Conservation (phyloP, 2,329 filamentous ascomycete species). For the Fonsecaea nubica region DNA sequence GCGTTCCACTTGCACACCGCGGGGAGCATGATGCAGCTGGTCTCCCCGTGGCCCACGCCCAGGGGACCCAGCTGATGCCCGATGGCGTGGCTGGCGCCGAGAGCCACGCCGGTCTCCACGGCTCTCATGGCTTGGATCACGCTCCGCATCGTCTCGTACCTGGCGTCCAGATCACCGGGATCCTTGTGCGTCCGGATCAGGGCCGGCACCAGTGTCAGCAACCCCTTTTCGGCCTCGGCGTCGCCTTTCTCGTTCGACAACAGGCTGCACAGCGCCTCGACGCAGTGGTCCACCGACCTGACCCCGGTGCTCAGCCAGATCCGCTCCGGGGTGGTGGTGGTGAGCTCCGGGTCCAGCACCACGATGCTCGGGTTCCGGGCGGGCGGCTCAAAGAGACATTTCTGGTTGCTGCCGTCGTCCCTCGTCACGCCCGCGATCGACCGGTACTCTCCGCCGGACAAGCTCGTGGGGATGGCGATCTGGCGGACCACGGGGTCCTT, state of each 20-base stretch:
- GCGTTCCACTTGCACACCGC: slow-evolving; percentile 64
- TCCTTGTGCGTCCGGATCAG: slow-evolving; percentile 52
- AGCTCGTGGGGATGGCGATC: slow-evolving; percentile 51
- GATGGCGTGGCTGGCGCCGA: slow-evolving; percentile 61
- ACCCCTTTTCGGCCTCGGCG: slow-evolving; percentile 47
- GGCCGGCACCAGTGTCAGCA: slow-evolving; percentile 52
- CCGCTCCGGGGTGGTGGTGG: slow-evolving; percentile 57
- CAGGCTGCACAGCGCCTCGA: slow-evolving; percentile 61
- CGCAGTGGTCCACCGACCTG: slow-evolving; percentile 63
- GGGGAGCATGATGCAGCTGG: slow-evolving; percentile 63
- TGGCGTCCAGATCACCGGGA: slow-evolving; percentile 49
- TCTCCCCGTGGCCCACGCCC: slow-evolving; percentile 67
- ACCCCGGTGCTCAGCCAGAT: slow-evolving; percentile 67
- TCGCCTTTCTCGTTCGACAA: slow-evolving; percentile 47
- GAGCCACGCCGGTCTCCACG: slow-evolving; percentile 49
- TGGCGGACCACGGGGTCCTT: slow-evolving; percentile 26
- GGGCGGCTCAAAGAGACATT: slow-evolving; percentile 45
- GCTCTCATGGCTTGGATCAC: slow-evolving; percentile 62
- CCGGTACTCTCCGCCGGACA: slow-evolving; percentile 53
- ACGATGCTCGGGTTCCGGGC: slow-evolving; percentile 58
- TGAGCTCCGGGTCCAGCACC: slow-evolving; percentile 63
- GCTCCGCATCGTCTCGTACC: slow-evolving; percentile 58
- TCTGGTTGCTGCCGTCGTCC: slow-evolving; percentile 44
- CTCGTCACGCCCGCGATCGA: slow-evolving; percentile 48
- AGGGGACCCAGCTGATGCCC: slow-evolving; percentile 61